Evolutionary conservation across 192 early-diverging fungal genomes (phyloP).

Genomic region (Spinellus fusiger): DNA sequence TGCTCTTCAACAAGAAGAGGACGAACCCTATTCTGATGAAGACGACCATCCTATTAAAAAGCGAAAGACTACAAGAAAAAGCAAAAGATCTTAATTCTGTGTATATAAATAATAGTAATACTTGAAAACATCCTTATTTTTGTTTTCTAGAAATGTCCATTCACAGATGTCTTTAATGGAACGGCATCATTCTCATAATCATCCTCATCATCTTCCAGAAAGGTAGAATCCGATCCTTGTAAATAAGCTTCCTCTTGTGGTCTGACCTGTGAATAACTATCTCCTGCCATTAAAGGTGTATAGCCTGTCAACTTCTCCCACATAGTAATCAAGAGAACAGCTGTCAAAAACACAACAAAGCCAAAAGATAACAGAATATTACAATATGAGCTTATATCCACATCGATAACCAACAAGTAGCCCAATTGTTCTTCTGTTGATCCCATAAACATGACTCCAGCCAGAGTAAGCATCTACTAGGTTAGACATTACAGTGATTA

Average conservation of each 20-base stretch:
- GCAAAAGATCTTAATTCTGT: not conserved
- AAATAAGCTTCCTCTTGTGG: not conserved
- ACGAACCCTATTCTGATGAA: not conserved
- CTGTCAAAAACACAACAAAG: conserved; percentile 53
- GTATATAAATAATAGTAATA: not conserved
- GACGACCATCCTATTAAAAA: conserved; percentile 3
- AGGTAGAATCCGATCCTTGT: not conserved
- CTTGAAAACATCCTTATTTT: not conserved
- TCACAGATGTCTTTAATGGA: not conserved
- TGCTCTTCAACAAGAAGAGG: conserved; percentile 25
- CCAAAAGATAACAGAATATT: conserved; percentile 51
- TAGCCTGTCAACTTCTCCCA: conserved; percentile 28
- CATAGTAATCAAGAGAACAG: conserved; percentile 40
- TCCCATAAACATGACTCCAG: conserved; percentile 60
- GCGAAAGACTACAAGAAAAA: not conserved
- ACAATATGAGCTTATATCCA: conserved; percentile 55
- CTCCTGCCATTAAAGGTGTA: not conserved
- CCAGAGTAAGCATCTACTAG: conserved; percentile 41
- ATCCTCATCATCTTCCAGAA: conserved; percentile 19
- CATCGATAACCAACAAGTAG: conserved; percentile 33
- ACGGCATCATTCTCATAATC: conserved; percentile 16
- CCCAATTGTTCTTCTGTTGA: conserved; percentile 52
- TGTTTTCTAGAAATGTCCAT: not conserved
- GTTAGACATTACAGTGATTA: not conserved
- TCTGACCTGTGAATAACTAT: conserved; percentile 14